Conservation (phyloP, 371 early-diverging fungal genomes). For the Mucor sp. region DNA sequence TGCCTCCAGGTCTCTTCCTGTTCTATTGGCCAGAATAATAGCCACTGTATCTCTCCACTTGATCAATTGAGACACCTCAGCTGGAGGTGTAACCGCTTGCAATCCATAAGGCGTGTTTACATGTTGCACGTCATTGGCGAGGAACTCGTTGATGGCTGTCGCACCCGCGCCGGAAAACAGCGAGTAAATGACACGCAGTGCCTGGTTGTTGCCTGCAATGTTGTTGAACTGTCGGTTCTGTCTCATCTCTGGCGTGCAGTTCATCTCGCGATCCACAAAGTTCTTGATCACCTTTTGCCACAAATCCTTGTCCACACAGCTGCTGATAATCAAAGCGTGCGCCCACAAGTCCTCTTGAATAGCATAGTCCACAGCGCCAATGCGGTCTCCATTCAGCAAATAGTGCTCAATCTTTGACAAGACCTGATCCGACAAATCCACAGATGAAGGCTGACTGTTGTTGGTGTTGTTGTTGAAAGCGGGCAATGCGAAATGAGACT, state of each 20-base stretch:
- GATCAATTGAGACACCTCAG: slow-evolving; percentile 38
- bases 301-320: slow-evolving; percentile 78
- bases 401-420: slow-evolving; percentile 61
- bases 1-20: slow-evolving; percentile 72
- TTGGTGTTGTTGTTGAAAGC: slow-evolving; percentile 26
- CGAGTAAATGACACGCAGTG: slow-evolving; percentile 71
- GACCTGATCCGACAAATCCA: slow-evolving; percentile 33
- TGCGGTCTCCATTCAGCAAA: slow-evolving; percentile 76
- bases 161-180: slow-evolving; percentile 75
- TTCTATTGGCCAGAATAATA: slow-evolving; percentile 85
- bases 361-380: slow-evolving; percentile 74
- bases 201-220: slow-evolving; percentile 58
- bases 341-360: slow-evolving; percentile 79
- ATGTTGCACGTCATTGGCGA: slow-evolving; percentile 26
- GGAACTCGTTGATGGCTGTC: slow-evolving; percentile 50
- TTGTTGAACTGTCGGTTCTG: slow-evolving; percentile 28
- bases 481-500: slow-evolving; percentile 41
- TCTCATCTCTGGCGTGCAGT: slow-evolving; percentile 28
- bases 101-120: slow-evolving; percentile 33
- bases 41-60: slow-evolving; percentile 74
- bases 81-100: slow-evolving; percentile 19
- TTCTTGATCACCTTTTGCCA: slow-evolving; percentile 81
- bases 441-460: slow-evolving; percentile 14
- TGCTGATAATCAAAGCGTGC: slow-evolving; percentile 89
- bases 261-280: slow-evolving; percentile 69